Evolutionary conservation across 225 moss, liverwort and hornwort genomes (phyloP), one percentile per base, ranked within the genome.

Genomic region (Sphagnum tenellum): DNA sequence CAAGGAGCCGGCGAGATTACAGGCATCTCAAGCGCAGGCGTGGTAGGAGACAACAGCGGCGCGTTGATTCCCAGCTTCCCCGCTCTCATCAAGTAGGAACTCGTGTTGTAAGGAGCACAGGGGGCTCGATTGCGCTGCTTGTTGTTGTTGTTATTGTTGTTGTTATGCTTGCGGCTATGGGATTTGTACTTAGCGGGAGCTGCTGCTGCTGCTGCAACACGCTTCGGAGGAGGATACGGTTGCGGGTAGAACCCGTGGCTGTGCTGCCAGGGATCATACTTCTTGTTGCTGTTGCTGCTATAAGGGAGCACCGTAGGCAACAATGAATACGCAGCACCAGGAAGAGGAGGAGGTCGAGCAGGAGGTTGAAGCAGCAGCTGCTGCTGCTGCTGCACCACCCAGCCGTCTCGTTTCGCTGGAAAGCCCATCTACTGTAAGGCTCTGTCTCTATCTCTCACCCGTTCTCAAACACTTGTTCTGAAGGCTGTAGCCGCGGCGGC

Each of bases 41-140:
- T 72, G 14, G 76, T 76, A 69, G 87, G 81, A 59, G 83, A 81
- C 63, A 84, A 59, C 66, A 87, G 77, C 63, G 87, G 87, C 66
- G 87, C 87, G 73, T 87, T 81, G 64, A 87, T 84, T 57, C 87
- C 87, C 50, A 87, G 77, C 77, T 87, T 87, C n/a, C 84, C 84
- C 14, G 87, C 87, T 63, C 87, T 73, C 84, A 87, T 87, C 64
- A 87, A 69, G 71, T 83, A 87, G 48, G 87, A 87, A n/a, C 78
- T 87, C 48, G 87, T 87, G 77, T 87, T 87, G 67, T 84, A 81
- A 55, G 87, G 87, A 29, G 87, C 81, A 60, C 78, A 79, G 14
- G 87, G 87, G 44, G 84, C 79, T 11, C 87, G 74, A 70, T 71
- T 79, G 71, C 74, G 68, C 11, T 75, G 67, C 63, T 74, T 77